phyloP scores from a whole-genome alignment of 2,329 filamentous ascomycete genomes.

The Chaetothyriales sp. region DNA sequence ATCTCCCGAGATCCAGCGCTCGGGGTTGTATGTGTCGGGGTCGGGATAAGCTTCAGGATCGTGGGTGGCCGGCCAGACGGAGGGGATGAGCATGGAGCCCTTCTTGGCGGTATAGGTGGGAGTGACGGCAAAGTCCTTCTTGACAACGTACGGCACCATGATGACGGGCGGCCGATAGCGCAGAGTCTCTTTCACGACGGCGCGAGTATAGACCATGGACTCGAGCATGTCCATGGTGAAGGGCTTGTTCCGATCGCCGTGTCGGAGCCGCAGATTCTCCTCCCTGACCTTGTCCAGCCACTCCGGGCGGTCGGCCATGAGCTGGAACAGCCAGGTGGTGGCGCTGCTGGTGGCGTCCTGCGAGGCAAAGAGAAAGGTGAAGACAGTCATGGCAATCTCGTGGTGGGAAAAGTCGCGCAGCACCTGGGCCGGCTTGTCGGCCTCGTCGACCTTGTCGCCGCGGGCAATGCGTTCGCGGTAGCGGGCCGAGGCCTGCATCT shows the following conservation, averaged over 20 bases:
- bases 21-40: slow-evolving; percentile 77
- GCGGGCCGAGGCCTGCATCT: slow-evolving; percentile 70
- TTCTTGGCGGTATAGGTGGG: slow-evolving; percentile 84
- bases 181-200: slow-evolving; percentile 78
- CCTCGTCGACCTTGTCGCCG: slow-evolving; percentile 52
- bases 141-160: slow-evolving; percentile 90
- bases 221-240: slow-evolving; percentile 79
- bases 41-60: slow-evolving; percentile 86
- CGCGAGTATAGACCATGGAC: slow-evolving; percentile 76
- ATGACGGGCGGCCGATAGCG: slow-evolving; percentile 92
- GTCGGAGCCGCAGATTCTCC: slow-evolving; percentile 68
- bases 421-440: slow-evolving; percentile 69
- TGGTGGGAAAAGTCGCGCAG: slow-evolving; percentile 79
- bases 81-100: slow-evolving; percentile 87
- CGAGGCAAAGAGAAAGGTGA: slow-evolving; percentile 93
- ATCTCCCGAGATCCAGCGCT: slow-evolving; percentile 79
- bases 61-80: slow-evolving; percentile 77
- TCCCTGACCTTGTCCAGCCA: slow-evolving; percentile 78
- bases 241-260: slow-evolving; percentile 56
- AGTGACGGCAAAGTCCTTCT: slow-evolving; percentile 89
- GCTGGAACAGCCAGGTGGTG: slow-evolving; percentile 88
- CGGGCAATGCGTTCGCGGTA: slow-evolving; percentile 68
- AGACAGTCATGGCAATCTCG: slow-evolving; percentile 85
- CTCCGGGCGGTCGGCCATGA: slow-evolving; percentile 86
- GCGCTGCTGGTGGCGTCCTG: slow-evolving; percentile 95